A percentile compares a stretch with the other conserved stretches of the same genome.
phyloP scores from a whole-genome alignment of 345 rosid genomes.

The Kandelia obovata region DNA sequence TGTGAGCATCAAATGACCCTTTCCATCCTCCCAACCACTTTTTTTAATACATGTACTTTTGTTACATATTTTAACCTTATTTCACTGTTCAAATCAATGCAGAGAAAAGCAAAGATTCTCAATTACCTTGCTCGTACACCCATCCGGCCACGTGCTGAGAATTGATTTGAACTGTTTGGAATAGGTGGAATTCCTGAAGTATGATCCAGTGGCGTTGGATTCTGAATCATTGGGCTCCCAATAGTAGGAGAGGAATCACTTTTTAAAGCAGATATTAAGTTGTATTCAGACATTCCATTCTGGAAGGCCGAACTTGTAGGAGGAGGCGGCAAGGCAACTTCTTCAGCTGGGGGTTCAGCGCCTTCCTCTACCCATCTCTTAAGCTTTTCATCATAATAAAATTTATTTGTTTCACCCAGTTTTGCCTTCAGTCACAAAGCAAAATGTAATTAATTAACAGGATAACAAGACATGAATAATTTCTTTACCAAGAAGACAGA shows the following conservation, averaged over 20 bases:
- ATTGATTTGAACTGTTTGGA: constrained; percentile 73
- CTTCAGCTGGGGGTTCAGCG: constrained; percentile 80
- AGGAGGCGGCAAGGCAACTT: constrained; percentile 78
- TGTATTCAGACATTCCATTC: constrained; percentile 63
- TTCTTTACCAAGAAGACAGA: background rate
- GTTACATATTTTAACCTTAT: no score
- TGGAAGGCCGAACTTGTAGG: constrained; percentile 66
- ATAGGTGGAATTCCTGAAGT: constrained; percentile 74
- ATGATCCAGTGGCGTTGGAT: constrained; percentile 45
- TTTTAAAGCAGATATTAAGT: constrained; percentile 51
- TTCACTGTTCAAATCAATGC: background rate
- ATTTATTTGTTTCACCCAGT: constrained; percentile 82
- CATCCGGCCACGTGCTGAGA: constrained; percentile 84
- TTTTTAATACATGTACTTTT: no score
- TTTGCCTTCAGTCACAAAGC: constrained; percentile 61
- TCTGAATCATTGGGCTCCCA: constrained; percentile 46
- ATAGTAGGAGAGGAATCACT: constrained; percentile 46
- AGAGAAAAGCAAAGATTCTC: background rate
- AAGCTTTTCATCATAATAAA: constrained; percentile 85
- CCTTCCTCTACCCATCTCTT: constrained; percentile 99
- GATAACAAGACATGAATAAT: constrained; percentile 5
- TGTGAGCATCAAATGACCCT: no score
- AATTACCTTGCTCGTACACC: constrained; percentile 87
- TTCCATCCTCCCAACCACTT: no score
- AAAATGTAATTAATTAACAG: constrained; percentile 17